These are phyloP conservation scores for Trichoderma reesei DNA, from an alignment of 495 filamentous ascomycete genomes.

Conservation along the genomic window DNA sequence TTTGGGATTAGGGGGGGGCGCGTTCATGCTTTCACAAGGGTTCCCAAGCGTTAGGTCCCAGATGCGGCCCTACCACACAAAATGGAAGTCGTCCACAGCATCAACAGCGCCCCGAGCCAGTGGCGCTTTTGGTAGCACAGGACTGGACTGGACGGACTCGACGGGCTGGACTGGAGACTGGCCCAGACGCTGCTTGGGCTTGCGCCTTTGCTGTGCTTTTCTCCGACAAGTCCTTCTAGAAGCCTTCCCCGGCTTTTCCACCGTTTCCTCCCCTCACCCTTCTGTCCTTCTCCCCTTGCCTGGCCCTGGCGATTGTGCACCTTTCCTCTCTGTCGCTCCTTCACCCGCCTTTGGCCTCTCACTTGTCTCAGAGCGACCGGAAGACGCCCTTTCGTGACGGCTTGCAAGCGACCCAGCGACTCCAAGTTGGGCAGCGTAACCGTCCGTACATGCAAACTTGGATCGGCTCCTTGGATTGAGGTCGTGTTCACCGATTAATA, in stretches of 20 bases:
- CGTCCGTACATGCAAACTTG: neutral
- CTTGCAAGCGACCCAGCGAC: neutral
- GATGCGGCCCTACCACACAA: conserved; percentile 2
- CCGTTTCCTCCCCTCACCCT: conserved; percentile 3
- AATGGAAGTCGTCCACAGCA: neutral
- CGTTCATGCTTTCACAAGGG: neutral
- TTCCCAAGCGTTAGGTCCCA: neutral
- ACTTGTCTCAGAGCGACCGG: neutral
- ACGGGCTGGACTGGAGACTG: too few relatives aligned
- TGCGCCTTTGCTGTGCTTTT: neutral
- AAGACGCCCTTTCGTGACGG: neutral
- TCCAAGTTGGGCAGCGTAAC: neutral
- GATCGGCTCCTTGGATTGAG: neutral
- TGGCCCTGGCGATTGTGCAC: neutral
- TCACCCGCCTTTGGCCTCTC: conserved; percentile 1
- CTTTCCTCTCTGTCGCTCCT: conserved; percentile 6
- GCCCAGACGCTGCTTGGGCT: too few relatives aligned
- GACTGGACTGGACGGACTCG: neutral
- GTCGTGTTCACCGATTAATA: neutral
- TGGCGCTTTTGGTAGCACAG: neutral
- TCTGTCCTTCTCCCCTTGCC: conserved; percentile 6
- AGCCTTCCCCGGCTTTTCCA: conserved; percentile 8
- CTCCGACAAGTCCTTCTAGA: conserved; percentile 7
- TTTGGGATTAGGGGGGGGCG: conserved; percentile 7
- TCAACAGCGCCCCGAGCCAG: neutral